Evolutionary conservation across 208 protist genomes (phyloP).

Genomic region (Leishmania mexicana): DNA sequence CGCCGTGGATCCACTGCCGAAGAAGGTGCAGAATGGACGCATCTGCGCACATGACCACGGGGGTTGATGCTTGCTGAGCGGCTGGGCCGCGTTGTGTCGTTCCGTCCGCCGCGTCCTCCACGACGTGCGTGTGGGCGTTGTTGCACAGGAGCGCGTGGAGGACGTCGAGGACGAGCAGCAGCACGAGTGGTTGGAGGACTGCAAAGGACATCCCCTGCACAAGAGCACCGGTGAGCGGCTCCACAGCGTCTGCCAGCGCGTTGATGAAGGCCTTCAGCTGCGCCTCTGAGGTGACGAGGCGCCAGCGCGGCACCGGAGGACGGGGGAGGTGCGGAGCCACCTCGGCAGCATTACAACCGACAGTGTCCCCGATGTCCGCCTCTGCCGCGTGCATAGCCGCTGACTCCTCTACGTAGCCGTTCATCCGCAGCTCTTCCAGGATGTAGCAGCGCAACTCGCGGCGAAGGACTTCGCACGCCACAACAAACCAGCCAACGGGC

Average conservation of each 20-base stretch:
- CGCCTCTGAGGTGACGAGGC: slow-evolving; percentile 8
- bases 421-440: slow-evolving; percentile 11
- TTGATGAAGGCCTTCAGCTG: slow-evolving; percentile 44
- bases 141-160: slow-evolving; percentile 5
- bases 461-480: slow-evolving; percentile 50
- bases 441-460: slow-evolving; percentile 39
- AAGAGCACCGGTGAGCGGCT: slow-evolving; percentile 37
- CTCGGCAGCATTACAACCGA: background rate
- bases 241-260: slow-evolving; percentile 35
- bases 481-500: slow-evolving; percentile 32
- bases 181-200: slow-evolving; percentile 33
- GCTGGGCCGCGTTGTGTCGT: background rate
- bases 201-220: slow-evolving; percentile 5
- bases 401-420: slow-evolving; percentile 9
- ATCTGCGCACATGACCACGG: background rate
- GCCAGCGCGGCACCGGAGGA: background rate
- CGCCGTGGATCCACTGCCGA: slow-evolving; percentile 22
- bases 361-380: background rate
- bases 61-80: too few relatives aligned
- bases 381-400: background rate
- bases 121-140: too few relatives aligned
- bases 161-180: slow-evolving; percentile 60
- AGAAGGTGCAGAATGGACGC: slow-evolving; percentile 9
- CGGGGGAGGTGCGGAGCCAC: background rate
- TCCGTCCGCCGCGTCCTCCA: background rate